Base-by-base conservation (phyloP, 257 asterid genomes). In the Gynochthodes officinalis region DNA sequence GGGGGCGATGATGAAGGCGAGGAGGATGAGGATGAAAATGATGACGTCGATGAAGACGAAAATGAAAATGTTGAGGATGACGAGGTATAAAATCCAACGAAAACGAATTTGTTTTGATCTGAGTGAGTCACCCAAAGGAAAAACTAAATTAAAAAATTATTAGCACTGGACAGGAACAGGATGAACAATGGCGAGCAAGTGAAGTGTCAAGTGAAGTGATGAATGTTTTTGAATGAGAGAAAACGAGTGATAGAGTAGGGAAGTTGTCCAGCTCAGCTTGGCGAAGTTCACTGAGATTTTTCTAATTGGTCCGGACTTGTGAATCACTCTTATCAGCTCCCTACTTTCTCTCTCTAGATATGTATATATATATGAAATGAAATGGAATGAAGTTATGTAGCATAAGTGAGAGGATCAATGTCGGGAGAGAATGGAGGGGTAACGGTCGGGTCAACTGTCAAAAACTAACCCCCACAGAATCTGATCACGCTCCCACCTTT, bases 401-500 rank as follows among this genome's bases (percentile, higher is more conserved):
- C 60, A 75, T 62, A 50, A 76, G 63, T 72, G 72, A 72, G 70
- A 58, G 83, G 79, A 82, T 70, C 28, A 73, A 71, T 59, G 66
- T 54, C 40, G 73, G 65, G 49, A 32, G 63, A 33, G 73, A 53
- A 52, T 40, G 78, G 80, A 73, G 55, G 72, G 19, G 76, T 76
- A 82, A 89, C 91, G 83, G 92, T 84, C 82, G 80, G 88, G 96
- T 90, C 96, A 92, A 92, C 95, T 88, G 93, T 88, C 91, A 86
- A 82, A 76, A 84, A 89, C 93, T 70, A 79, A 82, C 74, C 94
- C 89, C 92, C 93, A 84, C 92, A 80, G 95, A 86, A 87, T 92
- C 90, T 87, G 86, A 84, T 84, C 86, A 78, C 80, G 79, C 88
- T 78, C 84, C 86, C 88, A 76, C 84, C 80, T 79, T 69, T 82